A percentile compares a stretch with the other conserved stretches of the same genome.
phyloP scores from a whole-genome alignment of 371 early-diverging fungal species.

The Syncephalis fuscata region DNA sequence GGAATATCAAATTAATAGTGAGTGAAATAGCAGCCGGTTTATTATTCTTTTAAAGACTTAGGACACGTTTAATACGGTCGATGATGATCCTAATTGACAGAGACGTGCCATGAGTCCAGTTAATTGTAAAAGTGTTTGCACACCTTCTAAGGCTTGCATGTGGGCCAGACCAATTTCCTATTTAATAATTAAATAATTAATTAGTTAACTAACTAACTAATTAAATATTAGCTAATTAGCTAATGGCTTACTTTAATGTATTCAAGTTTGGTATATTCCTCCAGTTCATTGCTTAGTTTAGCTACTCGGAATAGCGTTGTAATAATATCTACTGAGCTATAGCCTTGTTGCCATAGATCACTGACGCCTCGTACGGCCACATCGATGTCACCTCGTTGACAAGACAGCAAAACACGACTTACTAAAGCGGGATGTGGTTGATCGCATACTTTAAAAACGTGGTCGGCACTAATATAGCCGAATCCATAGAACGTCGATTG shows the following conservation, averaged over 20 bases:
- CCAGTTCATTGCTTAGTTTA: constrained; percentile 38
- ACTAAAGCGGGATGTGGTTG: constrained; percentile 82
- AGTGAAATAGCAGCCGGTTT: too few relatives aligned
- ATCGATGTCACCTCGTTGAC: constrained; percentile 44
- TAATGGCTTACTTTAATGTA: constrained; percentile 48
- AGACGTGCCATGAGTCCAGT: constrained; percentile 60
- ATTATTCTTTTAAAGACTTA: too few relatives aligned
- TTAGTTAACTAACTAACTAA: not conserved
- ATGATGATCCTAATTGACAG: too few relatives aligned
- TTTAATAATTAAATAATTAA: not conserved
- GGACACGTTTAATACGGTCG: too few relatives aligned
- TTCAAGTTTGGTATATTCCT: constrained; percentile 58
- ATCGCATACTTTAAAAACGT: constrained; percentile 92
- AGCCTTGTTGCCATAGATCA: constrained; percentile 66
- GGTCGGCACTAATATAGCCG: constrained; percentile 62
- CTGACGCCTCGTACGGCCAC: constrained; percentile 48
- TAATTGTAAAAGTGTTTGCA: constrained; percentile 61
- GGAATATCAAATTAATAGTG: too few relatives aligned
- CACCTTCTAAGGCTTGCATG: constrained; percentile 73
- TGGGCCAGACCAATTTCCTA: constrained; percentile 78
- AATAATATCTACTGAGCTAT: constrained; percentile 79
- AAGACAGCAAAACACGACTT: constrained; percentile 47
- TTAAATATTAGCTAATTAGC: not conserved
- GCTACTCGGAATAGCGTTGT: constrained; percentile 78
- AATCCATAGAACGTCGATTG: constrained; percentile 86